Percentiles rank a stretch among this genome's conserved stretches.
These are phyloP conservation scores for Amanita pseudoporphyria DNA, from an alignment of 768 basidiomycete genomes.

Conservation along the genomic window DNA sequence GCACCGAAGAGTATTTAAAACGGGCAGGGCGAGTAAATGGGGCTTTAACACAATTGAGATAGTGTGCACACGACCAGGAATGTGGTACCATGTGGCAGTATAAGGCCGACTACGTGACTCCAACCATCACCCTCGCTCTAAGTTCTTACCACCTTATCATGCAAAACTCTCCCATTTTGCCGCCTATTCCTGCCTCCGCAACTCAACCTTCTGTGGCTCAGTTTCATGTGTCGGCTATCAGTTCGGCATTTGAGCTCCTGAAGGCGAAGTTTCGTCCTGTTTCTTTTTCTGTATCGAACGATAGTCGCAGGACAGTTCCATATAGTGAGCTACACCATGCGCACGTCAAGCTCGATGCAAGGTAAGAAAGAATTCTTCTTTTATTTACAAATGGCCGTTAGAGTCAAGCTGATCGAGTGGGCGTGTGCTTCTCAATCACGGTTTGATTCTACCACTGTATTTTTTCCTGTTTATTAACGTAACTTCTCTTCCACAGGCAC, in stretches of 20 bases:
- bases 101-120: background rate
- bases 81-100: background rate
- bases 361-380: conserved; percentile 41
- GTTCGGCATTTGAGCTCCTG: conserved; percentile 1
- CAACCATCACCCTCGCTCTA: background rate
- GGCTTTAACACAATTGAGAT: too few species aligned
- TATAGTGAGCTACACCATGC: conserved; percentile 52
- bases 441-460: conserved; percentile 18
- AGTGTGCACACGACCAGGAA: background rate
- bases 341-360: conserved; percentile 47
- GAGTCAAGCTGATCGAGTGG: conserved; percentile 1
- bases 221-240: background rate
- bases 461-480: conserved; percentile 7
- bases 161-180: background rate
- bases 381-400: conserved; percentile 16
- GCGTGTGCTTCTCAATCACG: conserved; percentile 13
- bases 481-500: conserved; percentile 34
- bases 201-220: background rate
- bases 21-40: background rate
- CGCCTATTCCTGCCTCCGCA: background rate
- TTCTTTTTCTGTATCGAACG: background rate
- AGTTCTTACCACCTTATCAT: background rate
- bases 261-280: background rate
- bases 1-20: background rate
- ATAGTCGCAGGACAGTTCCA: background rate